These are phyloP conservation scores for Aurinia saxatilis DNA, from an alignment of 345 rosid species.

Conservation along the genomic window DNA sequence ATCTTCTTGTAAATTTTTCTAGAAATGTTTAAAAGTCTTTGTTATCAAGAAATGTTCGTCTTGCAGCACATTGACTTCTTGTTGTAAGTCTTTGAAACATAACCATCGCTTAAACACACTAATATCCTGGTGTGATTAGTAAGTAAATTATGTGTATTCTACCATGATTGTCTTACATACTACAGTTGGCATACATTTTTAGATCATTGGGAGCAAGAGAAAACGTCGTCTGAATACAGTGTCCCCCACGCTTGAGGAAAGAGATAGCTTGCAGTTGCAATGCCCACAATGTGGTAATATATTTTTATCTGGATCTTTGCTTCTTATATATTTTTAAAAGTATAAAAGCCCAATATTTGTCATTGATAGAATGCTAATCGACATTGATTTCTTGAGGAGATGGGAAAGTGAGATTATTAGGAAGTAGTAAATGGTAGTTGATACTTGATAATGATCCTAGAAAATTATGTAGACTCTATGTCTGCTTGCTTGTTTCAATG, in stretches of 20 bases:
- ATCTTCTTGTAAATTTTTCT: too few species aligned
- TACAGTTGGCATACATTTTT: slow-evolving; percentile 14
- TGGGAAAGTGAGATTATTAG: not conserved
- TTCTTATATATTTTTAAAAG: not conserved
- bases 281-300: slow-evolving; percentile 86
- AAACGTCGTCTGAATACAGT: slow-evolving; percentile 36
- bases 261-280: slow-evolving; percentile 31
- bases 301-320: slow-evolving; percentile 5
- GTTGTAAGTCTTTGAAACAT: not conserved
- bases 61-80: not conserved
- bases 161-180: not conserved
- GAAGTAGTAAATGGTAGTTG: not conserved
- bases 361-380: not conserved
- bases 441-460: not conserved
- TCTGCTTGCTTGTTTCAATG: not conserved
- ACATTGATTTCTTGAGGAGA: not conserved
- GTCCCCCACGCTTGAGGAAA: slow-evolving; percentile 31
- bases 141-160: not conserved
- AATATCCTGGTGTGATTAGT: not conserved
- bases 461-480: not conserved
- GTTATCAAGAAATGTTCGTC: not conserved
- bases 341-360: not conserved
- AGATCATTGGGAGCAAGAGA: slow-evolving; percentile 61
- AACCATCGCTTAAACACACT: not conserved
- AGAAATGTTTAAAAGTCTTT: not conserved